These are phyloP conservation scores for Amanita rimosa DNA, from an alignment of 768 basidiomycete species.

Conservation along the genomic window DNA sequence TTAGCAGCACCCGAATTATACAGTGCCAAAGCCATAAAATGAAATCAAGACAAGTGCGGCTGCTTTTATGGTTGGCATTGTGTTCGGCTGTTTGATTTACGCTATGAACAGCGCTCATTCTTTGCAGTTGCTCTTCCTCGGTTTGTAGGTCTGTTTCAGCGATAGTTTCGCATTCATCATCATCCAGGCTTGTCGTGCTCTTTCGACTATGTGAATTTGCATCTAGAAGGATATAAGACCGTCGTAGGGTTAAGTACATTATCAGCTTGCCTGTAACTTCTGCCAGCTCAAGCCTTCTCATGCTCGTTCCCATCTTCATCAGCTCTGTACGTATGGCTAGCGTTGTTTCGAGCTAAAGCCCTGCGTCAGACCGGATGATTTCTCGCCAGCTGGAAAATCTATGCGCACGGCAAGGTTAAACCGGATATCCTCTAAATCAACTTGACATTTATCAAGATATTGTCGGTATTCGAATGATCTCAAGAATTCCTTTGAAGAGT, in stretches of 20 bases:
- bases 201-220: not conserved
- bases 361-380: not conserved
- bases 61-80: not conserved
- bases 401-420: not conserved
- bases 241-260: not conserved
- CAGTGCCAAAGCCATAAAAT: not conserved
- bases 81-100: not conserved
- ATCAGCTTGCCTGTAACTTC: not conserved
- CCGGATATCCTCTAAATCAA: not conserved
- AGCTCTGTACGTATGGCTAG: not conserved
- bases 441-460: not conserved
- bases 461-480: not conserved
- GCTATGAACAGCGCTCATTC: not conserved
- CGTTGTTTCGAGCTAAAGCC: not conserved
- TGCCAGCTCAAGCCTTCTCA: not conserved
- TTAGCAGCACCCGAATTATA: not conserved
- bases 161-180: not conserved
- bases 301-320: not conserved
- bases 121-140: not conserved
- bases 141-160: not conserved
- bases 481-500: not conserved
- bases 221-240: not conserved
- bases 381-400: not conserved
- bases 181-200: too few relatives aligned
- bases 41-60: not conserved